Evolutionary conservation across 495 filamentous ascomycete species (phyloP).

Genomic region (Saxophila tyrrhenica): DNA sequence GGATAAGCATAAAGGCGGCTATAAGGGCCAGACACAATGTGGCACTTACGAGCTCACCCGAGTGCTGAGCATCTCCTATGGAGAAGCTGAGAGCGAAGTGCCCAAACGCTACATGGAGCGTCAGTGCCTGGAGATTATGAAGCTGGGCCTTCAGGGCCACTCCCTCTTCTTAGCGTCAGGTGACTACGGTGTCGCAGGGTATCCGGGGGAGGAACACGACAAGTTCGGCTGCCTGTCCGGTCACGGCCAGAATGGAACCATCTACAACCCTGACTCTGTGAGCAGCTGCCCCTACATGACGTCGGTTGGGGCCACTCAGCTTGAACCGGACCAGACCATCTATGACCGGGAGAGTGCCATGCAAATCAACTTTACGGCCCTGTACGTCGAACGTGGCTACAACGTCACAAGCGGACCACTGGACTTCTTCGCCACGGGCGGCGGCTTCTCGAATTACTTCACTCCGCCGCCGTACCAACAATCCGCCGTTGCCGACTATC

Average conservation of each 20-base stretch:
- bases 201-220: neutral
- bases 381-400: neutral
- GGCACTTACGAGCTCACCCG: slow-evolving; percentile 10
- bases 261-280: slow-evolving; percentile 15
- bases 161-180: slow-evolving; percentile 13
- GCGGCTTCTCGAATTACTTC: slow-evolving; percentile 18
- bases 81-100: slow-evolving; percentile 12
- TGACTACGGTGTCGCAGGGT: slow-evolving; percentile 18
- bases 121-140: slow-evolving; percentile 23
- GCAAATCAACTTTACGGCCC: slow-evolving; percentile 9
- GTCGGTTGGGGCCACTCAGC: slow-evolving; percentile 11
- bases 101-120: slow-evolving; percentile 7
- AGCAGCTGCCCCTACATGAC: slow-evolving; percentile 12
- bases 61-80: slow-evolving; percentile 14
- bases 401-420: neutral
- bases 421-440: slow-evolving; percentile 2
- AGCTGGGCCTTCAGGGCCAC: slow-evolving; percentile 21
- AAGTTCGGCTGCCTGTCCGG: slow-evolving; percentile 7
- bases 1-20: too few relatives aligned
- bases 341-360: slow-evolving; percentile 14
- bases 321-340: slow-evolving; percentile 11
- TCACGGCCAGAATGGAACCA: slow-evolving; percentile 9
- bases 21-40: too few relatives aligned
- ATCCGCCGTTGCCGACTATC: slow-evolving; percentile 6
- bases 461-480: slow-evolving; percentile 9